Evolutionary conservation across 2,329 filamentous ascomycete genomes (phyloP), one percentile per base, ranked within the genome.

Genomic region (Xylariales sp.): DNA sequence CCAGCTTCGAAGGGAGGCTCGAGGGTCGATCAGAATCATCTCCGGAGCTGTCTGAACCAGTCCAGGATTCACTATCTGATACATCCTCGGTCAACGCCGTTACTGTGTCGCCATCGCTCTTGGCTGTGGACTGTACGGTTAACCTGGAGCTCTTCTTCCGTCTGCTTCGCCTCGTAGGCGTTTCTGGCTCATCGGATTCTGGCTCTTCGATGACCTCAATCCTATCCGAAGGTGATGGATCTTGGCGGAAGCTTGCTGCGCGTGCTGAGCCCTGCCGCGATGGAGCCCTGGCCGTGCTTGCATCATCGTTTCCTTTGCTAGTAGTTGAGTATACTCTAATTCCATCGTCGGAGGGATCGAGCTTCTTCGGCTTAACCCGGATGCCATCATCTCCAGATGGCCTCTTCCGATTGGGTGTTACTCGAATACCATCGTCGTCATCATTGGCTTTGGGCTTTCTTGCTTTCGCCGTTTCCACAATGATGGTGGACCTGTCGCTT

Each of bases 1-100:
- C 76, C 23, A 81, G 52, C 3, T 77, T 77, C 23, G 65, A 67
- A 4, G 69, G 55, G 6, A 61, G 49, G 27, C 59, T 70, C 3
- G 67, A 66, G 6, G 61, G 62, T n/a, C 57, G 52, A 6, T 63
- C 51, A 7, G 57, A 59, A 14, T 54, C 48, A 12, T 37, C 37
- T n/a, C 45, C 56, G 2, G 65, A 68, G 12, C 46, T 50, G 33
- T 46, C 56, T 3, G 65, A 69, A 13, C 48, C 52, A 18, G 51
- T 55, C 52, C 55, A 55, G 13, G 58, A 55, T 12, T 54, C 47
- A 20, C 51, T 53, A 38, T 61, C 54, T 5, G 58, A 60, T n/a
- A 49, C 45, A 13, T 57, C 56, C 23, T 59, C 56, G 2, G 55
- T 56, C 13, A 48, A 47, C 25, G 55, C 54, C 23, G 42, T 50